A percentile compares a stretch with the other conserved stretches of the same genome.
These are phyloP conservation scores for Solanum hybrid DNA, from an alignment of 305 asterid genomes.

Conservation along the genomic window DNA sequence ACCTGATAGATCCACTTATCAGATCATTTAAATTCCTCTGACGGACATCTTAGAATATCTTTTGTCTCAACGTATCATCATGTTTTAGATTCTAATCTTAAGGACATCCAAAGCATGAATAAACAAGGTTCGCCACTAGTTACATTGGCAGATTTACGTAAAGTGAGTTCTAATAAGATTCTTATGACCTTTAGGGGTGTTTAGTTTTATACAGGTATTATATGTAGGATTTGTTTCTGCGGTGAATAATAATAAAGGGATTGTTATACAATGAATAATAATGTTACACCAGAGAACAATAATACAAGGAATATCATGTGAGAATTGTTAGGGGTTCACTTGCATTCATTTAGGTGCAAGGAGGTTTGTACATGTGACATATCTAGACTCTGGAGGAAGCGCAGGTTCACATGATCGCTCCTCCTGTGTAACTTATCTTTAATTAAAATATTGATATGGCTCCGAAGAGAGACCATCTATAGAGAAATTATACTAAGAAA, in stretches of 20 bases:
- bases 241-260: background rate
- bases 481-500: background rate
- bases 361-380: background rate
- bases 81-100: background rate
- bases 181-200: background rate
- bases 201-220: background rate
- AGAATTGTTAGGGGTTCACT: background rate
- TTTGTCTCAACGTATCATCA: background rate
- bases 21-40: background rate
- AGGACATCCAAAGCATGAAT: background rate
- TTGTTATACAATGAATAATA: background rate
- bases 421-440: background rate
- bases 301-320: background rate
- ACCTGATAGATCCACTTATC: background rate
- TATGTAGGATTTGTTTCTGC: background rate
- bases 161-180: background rate
- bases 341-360: background rate
- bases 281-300: background rate
- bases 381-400: background rate
- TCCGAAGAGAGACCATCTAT: background rate
- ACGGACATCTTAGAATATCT: background rate
- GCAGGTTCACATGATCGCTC: conserved; percentile 1
- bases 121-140: background rate
- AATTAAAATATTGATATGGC: background rate
- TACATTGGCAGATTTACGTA: background rate